Conservation (phyloP, 192 early-diverging fungal genomes). For the Glomus cerebriforme region DNA sequence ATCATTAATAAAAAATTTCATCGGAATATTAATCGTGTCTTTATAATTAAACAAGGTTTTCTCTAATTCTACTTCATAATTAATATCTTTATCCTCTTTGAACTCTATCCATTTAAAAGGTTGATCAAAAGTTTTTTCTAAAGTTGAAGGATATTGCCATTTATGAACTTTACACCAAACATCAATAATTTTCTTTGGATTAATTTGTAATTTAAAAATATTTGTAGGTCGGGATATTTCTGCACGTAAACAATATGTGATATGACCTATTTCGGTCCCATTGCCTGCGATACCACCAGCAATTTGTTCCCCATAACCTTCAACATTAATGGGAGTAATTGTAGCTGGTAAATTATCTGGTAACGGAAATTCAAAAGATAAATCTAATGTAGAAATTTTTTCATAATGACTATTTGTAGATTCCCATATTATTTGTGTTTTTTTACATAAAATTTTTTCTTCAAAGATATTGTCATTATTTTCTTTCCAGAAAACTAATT, state of each 20-base stretch:
- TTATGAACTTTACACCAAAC: not conserved
- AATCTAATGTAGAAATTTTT: not conserved
- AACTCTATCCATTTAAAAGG: not conserved
- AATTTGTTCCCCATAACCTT: not conserved
- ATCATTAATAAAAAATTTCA: not conserved
- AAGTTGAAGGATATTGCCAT: not conserved
- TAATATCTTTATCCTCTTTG: not conserved
- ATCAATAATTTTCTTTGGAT: not conserved
- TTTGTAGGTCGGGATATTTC: not conserved
- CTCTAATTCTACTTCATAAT: not conserved
- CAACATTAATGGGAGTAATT: not conserved
- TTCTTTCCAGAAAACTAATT: not conserved
- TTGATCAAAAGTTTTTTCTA: not conserved
- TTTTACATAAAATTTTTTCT: not conserved
- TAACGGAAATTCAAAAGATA: not conserved
- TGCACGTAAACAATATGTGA: not conserved
- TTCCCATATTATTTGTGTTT: not conserved
- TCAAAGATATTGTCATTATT: not conserved
- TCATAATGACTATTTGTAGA: not conserved
- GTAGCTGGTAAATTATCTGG: not conserved
- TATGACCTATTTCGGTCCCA: not conserved
- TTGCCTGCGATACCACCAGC: not conserved
- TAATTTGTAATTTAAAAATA: not conserved
- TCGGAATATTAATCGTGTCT: not conserved
- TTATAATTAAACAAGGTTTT: not conserved